These are phyloP conservation scores for Stachybotrys echinatus DNA, from an alignment of 2,329 filamentous ascomycete species.

Conservation along the genomic window DNA sequence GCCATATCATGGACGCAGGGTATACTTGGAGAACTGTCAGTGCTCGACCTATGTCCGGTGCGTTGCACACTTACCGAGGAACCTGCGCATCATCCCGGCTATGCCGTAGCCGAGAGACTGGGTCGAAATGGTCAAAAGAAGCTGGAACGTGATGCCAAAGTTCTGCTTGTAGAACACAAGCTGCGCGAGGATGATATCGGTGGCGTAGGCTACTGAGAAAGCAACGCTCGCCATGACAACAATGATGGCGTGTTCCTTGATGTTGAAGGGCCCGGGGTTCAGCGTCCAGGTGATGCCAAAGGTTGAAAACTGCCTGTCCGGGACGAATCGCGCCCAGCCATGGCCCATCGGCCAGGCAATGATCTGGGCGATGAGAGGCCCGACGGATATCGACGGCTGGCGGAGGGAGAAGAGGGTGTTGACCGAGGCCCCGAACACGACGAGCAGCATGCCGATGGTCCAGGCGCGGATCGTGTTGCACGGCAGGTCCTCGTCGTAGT, in stretches of 20 bases:
- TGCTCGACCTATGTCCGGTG: neutral
- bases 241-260: constrained; percentile 66
- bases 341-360: constrained; percentile 60
- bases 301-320: constrained; percentile 40
- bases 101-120: constrained; percentile 67
- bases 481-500: constrained; percentile 60
- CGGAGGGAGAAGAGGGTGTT: constrained; percentile 61
- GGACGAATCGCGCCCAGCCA: constrained; percentile 53
- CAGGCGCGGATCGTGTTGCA: constrained; percentile 63
- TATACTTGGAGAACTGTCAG: constrained; percentile 39
- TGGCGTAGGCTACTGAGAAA: constrained; percentile 66
- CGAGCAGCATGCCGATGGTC: constrained; percentile 54
- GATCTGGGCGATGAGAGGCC: constrained; percentile 57
- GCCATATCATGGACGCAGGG: constrained; percentile 71
- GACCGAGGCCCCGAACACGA: constrained; percentile 52
- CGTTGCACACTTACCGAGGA: constrained; percentile 41
- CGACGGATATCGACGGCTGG: constrained; percentile 56
- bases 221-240: constrained; percentile 68
- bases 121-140: constrained; percentile 62
- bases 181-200: constrained; percentile 68
- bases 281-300: constrained; percentile 52
- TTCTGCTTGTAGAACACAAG: constrained; percentile 66
- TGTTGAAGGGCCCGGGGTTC: constrained; percentile 66
- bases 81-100: constrained; percentile 61
- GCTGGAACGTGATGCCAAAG: constrained; percentile 61